phyloP scores from a whole-genome alignment of 805 yeast species.

The Candida pseudoglaebosa region DNA sequence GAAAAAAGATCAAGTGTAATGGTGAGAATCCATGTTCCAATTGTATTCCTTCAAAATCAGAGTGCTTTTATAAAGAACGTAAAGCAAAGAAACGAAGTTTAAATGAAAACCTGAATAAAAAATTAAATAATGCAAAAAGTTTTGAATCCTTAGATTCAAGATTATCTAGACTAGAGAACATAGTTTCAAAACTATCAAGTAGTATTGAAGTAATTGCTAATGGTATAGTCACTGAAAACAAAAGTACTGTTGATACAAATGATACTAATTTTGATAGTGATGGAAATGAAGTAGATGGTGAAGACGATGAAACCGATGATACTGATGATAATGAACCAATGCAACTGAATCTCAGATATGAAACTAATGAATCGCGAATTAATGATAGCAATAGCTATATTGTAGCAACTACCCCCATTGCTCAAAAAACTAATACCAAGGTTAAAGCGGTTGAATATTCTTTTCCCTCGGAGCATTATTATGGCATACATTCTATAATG shows the following conservation, averaged over 20 bases:
- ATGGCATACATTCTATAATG: slow-evolving; percentile 35
- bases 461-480: slow-evolving; percentile 17
- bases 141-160: slow-evolving; percentile 17
- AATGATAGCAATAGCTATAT: background rate
- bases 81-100: slow-evolving; percentile 7
- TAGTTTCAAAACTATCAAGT: slow-evolving; percentile 15
- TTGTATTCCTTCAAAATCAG: slow-evolving; percentile 17
- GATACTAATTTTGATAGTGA: slow-evolving; percentile 6
- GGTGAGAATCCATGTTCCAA: slow-evolving; percentile 28
- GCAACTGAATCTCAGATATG: background rate
- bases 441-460: background rate
- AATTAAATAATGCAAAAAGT: slow-evolving; percentile 9
- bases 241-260: background rate
- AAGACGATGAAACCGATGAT: slow-evolving; percentile 8
- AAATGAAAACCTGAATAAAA: slow-evolving; percentile 6
- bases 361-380: background rate
- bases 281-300: slow-evolving; percentile 11
- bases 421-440: background rate
- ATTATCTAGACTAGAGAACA: slow-evolving; percentile 18
- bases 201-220: slow-evolving; percentile 14
- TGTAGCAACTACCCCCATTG: background rate
- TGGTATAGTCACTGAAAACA: background rate
- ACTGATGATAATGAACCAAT: background rate
- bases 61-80: slow-evolving; percentile 23
- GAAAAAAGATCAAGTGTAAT: slow-evolving; percentile 31